phyloP scores from a whole-genome alignment of 345 rosid genomes.

The Arabidopsis arenosa region DNA sequence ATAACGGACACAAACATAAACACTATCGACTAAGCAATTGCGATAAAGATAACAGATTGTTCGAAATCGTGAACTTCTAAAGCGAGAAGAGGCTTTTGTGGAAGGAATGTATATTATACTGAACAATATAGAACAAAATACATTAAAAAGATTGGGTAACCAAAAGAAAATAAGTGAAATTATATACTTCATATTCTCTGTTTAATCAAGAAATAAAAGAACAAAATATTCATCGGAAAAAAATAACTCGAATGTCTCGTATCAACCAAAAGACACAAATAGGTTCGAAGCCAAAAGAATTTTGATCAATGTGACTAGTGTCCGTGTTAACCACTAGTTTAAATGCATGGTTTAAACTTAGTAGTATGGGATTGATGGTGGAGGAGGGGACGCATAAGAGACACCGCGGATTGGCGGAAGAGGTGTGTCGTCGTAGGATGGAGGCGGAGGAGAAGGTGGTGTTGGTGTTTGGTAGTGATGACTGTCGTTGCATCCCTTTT shows the following conservation, averaged over 20 bases:
- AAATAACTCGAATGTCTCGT: constrained; percentile 26
- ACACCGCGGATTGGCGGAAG: constrained; percentile 45
- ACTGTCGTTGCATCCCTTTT: constrained; percentile 41
- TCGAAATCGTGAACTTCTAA: no score
- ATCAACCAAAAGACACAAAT: constrained; percentile 35
- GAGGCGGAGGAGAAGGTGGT: constrained; percentile 41
- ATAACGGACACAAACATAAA: neutral
- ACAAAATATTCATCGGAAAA: constrained; percentile 32
- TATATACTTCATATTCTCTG: constrained; percentile 36
- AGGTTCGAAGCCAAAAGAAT: constrained; percentile 41
- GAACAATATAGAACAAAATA: constrained; percentile 29
- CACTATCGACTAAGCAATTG: no score
- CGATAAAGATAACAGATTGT: no score
- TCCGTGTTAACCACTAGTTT: constrained; percentile 22
- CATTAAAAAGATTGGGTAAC: constrained; percentile 15
- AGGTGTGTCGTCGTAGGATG: constrained; percentile 34
- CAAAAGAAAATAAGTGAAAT: constrained; percentile 26
- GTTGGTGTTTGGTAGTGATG: constrained; percentile 43
- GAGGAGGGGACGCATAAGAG: constrained; percentile 47
- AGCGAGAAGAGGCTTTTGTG: constrained; percentile 4
- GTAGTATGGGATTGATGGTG: constrained; percentile 48
- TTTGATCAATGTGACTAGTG: constrained; percentile 36
- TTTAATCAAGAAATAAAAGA: constrained; percentile 43
- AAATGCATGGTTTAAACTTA: constrained; percentile 35
- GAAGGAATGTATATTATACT: constrained; percentile 27